Conservation (phyloP, 116 monocot species). For the Trichopus zeylanicus region DNA sequence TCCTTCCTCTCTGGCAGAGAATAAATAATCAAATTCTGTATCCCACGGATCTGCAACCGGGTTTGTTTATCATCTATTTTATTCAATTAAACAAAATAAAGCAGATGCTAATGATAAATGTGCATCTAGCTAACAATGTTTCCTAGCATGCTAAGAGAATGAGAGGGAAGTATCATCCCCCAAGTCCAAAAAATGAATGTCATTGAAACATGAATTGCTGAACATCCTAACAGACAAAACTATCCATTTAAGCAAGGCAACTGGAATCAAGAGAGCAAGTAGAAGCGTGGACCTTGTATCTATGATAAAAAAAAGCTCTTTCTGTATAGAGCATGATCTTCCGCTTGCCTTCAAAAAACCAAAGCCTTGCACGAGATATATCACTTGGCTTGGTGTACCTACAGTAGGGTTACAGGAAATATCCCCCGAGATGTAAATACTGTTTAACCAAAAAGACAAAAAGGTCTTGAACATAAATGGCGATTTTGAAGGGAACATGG, state of each 20-base stretch:
- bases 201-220: neutral
- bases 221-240: neutral
- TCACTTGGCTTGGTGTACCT: constrained; percentile 87
- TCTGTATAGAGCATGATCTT: constrained; percentile 99
- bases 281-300: constrained; percentile 79
- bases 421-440: no score
- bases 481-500: no score
- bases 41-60: constrained; percentile 77
- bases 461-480: no score
- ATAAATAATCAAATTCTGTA: constrained; percentile 67
- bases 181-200: neutral
- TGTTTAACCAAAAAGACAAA: no score
- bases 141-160: no score
- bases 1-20: constrained; percentile 92
- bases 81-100: no score
- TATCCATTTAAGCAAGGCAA: neutral
- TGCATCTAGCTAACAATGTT: no score
- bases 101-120: no score
- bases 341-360: constrained; percentile 86
- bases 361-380: constrained; percentile 91
- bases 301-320: constrained; percentile 93
- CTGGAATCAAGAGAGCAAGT: neutral
- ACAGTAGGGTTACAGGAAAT: neutral
- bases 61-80: neutral
- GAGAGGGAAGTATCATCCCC: neutral